Base-by-base conservation (phyloP, 805 yeast genomes). In the Ogataea methylovora region DNA sequence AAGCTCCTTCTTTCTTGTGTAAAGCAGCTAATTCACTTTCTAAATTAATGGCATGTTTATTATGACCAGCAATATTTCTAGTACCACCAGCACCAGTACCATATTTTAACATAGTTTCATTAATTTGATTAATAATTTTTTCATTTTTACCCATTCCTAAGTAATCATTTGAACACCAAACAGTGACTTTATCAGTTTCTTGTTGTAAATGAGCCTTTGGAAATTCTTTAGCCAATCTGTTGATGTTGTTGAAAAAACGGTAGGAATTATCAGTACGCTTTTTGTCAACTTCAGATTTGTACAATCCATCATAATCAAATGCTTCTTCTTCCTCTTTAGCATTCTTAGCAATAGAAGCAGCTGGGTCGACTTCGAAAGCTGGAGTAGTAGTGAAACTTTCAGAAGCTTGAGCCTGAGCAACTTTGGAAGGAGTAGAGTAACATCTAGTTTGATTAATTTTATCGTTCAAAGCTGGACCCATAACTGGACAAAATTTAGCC, bases 51-150 rank as follows among this genome's bases (percentile, higher is more conserved):
- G 97, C 94, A 49, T 83, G 90, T 39, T 65, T 60, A 60, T 92
- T 92, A 60, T 92, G 98, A 42, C 99, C 99, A 2, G 99, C 98
- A 58, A 92, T 92, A 64, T 92, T 92, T 54, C 99, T 75, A 32
- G 99, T 92, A 48, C 99, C 99, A 54, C 99, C 99, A 8, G 99
- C 95, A 49, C 99, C 99, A 4, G 95, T 83, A 50, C 99, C 99
- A 57, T 92, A 92, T 64, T 74, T 77, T 49, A 82, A 83, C 58
- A 92, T 70, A 13, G 94, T 79, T 32, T 67, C 56, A 48, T 81
- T 80, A 90, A 90, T 92, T 36, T 76, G 77, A 13, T 73, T 63
- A 39, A 86, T 63, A 29, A 90, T 90, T 42, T 70, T 65, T 42
- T 71, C 71, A 56, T 90, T 84, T 51, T 76, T 78, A 34, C 96